Base-by-base conservation (phyloP, 345 rosid species). In the Brassica juncea region DNA sequence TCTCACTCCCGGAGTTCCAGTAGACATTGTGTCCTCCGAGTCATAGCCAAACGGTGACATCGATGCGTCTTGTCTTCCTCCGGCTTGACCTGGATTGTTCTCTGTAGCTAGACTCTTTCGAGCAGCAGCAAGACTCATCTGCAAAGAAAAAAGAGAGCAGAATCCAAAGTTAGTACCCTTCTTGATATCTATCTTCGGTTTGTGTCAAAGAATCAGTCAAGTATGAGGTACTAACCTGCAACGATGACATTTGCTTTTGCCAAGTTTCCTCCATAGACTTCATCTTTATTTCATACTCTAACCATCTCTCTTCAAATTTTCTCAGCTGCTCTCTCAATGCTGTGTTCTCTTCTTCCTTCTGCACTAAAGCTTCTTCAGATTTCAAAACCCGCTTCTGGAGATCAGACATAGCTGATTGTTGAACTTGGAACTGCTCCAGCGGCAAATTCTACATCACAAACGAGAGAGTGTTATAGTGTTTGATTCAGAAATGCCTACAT, bases 201-300 rank as follows among this genome's bases (percentile, higher is more conserved):
- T n/a, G 25, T 31, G 23, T 61, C 67, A 2, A 2, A 11, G 32
- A 35, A 37, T 19, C 32, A 15, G 34, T 6, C 14, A 61, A 39
- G 32, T 23, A 21, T 67, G 23, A 63, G 23, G 23, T 31, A 31
- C 42, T 32, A 74, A 90, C 99, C 82, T 93, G 99, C 86, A 91
- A 82, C 12, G 99, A 87, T 7, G 86, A 80, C 93, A 96, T 89
- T 83, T 96, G 98, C 82, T 85, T 90, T 82, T 90, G 92, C 98
- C 98, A 96, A 80, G 86, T 86, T 74, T 93, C 98, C 85, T 95
- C 99, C 97, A 90, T 91, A 14, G 91, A 84, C 86, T 93, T 93
- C 97, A 95, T 90, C 84, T 86, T 95, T 39, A 81, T 81, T 86
- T 95, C 97, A 12, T 93, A 90, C 3, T 91, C 97, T 1, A 81